Base-by-base conservation (phyloP, 169 alveolate species). In the Eimeria necatrix region DNA sequence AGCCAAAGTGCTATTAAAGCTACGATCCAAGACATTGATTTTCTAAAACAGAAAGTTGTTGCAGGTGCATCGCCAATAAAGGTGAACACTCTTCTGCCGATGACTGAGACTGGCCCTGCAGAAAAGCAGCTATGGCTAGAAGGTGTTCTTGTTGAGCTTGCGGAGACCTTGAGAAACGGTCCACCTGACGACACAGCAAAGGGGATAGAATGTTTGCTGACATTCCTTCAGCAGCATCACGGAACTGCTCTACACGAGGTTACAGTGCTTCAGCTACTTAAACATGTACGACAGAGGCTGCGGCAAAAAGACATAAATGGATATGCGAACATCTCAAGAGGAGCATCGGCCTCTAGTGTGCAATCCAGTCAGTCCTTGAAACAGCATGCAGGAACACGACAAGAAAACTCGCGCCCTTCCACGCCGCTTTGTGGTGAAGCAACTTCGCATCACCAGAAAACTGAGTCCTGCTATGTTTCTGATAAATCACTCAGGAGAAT, bases 171-270 rank as follows among this genome's bases (percentile, higher is more conserved):
- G n/a, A 56, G 92, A 51, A 84, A 24, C 9, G 92, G 92, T 8
- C 92, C 92, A 6, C 48, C 92, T 4, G 80, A 60, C 53, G 56
- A 78, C 80, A 84, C 92, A 84, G 60, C 64, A 41, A 41, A 84
- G 32, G 92, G 80, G 32, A 60, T 18, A 52, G 24, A 53, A 5
- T 4, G 49, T 59, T 60, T 84, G 51, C 22, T 84, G 12, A 16
- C 60, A 59, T 84, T 84, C 48, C 51, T 84, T 48, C 92, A 84
- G 74, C 46, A 60, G 22, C 92, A 84, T 74, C 70, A 70, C 26
- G 92, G 92, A 16, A 46, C 9, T 9, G 22, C n/a, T 12, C 80
- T 84, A 26, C 74, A 78, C 4, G 49, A 6, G 5, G 59, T 12
- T 56, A 4, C 46, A 32, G 78, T 84, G 12, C 78, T 49, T 26